Evolutionary conservation across 306 rosid genomes (phyloP), one percentile per base, ranked within the genome.

Genomic region (Lathyrus sativus): DNA sequence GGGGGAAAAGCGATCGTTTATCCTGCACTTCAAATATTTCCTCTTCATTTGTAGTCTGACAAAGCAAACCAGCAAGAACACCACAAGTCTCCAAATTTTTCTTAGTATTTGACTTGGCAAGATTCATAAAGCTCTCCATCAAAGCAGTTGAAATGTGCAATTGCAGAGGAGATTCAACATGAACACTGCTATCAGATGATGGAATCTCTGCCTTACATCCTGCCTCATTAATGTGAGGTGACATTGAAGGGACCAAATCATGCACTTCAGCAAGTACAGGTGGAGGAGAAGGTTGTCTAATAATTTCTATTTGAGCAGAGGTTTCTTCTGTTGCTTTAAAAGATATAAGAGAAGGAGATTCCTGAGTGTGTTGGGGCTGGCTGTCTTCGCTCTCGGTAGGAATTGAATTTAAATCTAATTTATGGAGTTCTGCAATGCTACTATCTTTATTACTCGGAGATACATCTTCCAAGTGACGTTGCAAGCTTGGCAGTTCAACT

Each of bases 231-330:
- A 76, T 59, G 73, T 78, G 85, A 49, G 90, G 74, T 59, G 95
- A 86, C 61, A 77, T 71, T 56, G 91, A 80, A 69, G 97, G 92
- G 55, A 83, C 78, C 84, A 88, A 79, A 80, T 91, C 92, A 67
- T 84, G 92, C 64, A 91, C 96, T 80, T 88, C 85, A 29, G 96
- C 97, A 74, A 91, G 97, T 55, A 91, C 91, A 51, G 97, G 96
- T 6, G 93, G 93, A 68, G 98, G 96, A 73, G 88, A 88, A 75
- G 95, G 98, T 78, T 92, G 96, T 74, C 93, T 82, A 76, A 92
- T 81, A 68, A 89, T 48, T 75, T 90, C 83, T 63, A 81, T 42
- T 71, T 39, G 84, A 69, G 82, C 74, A 65, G 84, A 79, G 60
- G 71, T 55, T 77, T 86, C 86, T 77, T 86, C 86, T 28, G 67